Percentiles rank a stretch among this genome's conserved stretches.
These are phyloP conservation scores for Euclidium syriacum DNA, from an alignment of 345 rosid genomes.

Conservation along the genomic window DNA sequence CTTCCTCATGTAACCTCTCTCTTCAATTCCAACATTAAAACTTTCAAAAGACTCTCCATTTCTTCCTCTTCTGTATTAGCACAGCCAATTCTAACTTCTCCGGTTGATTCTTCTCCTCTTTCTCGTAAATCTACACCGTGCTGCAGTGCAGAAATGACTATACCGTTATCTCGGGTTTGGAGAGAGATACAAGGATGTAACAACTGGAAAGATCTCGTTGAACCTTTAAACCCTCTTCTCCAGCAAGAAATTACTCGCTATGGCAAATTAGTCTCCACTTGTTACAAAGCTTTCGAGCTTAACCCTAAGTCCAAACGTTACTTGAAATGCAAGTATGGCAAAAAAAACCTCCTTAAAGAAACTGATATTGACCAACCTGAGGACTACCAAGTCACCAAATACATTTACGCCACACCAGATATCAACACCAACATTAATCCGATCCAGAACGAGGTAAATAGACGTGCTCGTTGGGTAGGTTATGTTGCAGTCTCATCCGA, in stretches of 20 bases:
- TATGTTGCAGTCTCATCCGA: conserved; percentile 64
- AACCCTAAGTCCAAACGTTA: conserved; percentile 59
- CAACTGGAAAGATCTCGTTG: conserved; percentile 67
- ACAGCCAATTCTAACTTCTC: background rate
- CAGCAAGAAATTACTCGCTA: conserved; percentile 70
- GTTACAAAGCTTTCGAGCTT: conserved; percentile 71
- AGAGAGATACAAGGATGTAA: conserved; percentile 67
- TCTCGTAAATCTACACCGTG: background rate
- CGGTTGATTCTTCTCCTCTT: conserved; percentile 1
- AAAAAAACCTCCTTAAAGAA: conserved; percentile 40
- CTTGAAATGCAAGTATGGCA: conserved; percentile 75
- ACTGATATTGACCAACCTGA: conserved; percentile 50
- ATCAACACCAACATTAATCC: conserved; percentile 41
- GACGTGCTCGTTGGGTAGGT: conserved; percentile 67
- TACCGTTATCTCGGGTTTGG: conserved; percentile 44
- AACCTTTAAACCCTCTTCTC: conserved; percentile 79
- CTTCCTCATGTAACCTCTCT: background rate
- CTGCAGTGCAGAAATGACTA: background rate
- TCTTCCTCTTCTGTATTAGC: conserved; percentile 8
- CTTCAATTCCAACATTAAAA: background rate
- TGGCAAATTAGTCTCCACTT: conserved; percentile 57
- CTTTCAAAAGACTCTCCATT: background rate
- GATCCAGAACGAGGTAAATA: conserved; percentile 37
- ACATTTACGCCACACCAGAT: conserved; percentile 84
- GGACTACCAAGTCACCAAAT: conserved; percentile 60